phyloP scores from a whole-genome alignment of 176 grass and related monocot species.

The Raddia distichophylla region DNA sequence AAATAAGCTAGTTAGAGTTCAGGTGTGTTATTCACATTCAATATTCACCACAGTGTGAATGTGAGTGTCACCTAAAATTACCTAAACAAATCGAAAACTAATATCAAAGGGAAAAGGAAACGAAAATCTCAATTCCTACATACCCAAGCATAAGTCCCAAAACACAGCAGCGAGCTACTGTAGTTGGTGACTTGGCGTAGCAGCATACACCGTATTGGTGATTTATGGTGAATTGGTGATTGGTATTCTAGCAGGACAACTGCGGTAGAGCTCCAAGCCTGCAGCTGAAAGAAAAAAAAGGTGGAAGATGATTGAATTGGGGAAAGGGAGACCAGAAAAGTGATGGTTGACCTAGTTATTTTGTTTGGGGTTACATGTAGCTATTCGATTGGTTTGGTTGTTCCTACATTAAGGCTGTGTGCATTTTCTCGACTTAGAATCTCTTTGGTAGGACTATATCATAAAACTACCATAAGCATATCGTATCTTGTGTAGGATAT shows the following conservation, averaged over 20 bases:
- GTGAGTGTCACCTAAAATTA: background rate
- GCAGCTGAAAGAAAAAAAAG: background rate
- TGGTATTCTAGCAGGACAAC: background rate
- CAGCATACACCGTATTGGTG: background rate
- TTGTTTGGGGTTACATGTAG: constrained; percentile 1
- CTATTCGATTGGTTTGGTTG: background rate
- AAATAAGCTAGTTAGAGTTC: background rate
- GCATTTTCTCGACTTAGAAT: background rate
- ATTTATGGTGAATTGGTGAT: background rate
- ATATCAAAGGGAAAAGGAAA: background rate
- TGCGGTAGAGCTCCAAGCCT: background rate
- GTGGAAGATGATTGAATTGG: constrained; percentile 10
- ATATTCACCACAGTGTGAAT: background rate
- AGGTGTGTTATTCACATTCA: background rate
- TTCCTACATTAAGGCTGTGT: background rate
- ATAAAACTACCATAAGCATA: background rate
- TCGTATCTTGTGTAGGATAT: background rate
- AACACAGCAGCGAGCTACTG: background rate
- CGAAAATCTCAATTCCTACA: background rate
- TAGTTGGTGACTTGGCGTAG: background rate
- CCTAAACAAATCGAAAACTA: background rate
- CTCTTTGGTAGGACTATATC: background rate
- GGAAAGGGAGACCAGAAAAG: background rate
- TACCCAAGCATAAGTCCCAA: background rate
- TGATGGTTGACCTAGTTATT: background rate